Base-by-base conservation (phyloP, 805 yeast species). In the Brettanomyces custersianus region DNA sequence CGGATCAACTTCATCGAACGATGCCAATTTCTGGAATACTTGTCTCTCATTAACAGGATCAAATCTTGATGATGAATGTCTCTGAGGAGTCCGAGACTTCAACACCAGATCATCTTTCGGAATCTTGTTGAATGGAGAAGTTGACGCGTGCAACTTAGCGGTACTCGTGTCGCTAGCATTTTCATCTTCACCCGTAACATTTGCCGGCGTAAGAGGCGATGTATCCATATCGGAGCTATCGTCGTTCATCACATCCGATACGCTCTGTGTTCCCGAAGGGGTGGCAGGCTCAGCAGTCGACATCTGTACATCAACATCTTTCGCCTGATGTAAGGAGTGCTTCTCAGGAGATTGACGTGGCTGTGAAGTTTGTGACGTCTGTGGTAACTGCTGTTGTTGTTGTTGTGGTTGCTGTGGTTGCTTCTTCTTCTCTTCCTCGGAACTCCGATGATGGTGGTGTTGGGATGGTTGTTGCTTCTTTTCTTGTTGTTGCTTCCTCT, bases 41-140 rank as follows among this genome's bases (percentile, higher is more conserved):
- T 74, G 80, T 4, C 80, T 68, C 45, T 72, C 65, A 31, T 70
- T 64, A 6, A 81, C 72, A 8, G 94, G 84, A 57, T 88, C 96
- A 47, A 92, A 86, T 46, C 96, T 70, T 23, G 95, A 84, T 20
- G 94, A 83, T 35, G 90, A 81, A 56, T 90, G 97, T 54, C 97
- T 76, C 52, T 83, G 86, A 17, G 96, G 96, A 2, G 82, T 71
- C 39, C 55, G 48, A 8, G 55, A 51, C 37, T 88, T 80, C 47
- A 88, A 70, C 51, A 88, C 97, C 39, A 88, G 69, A 46, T 84
- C 77, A 46, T 81, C 83, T 51, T 74, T 75, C 20, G 78, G 62
- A 5, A 57, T 48, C 36, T 48, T 54, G 39, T 56, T 60, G 34
- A 52, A 55, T 13, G 56, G 47, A 7, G 52, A 43, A 38, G 54